Evolutionary conservation across 2,329 filamentous ascomycete genomes (phyloP).

Genomic region (Trichophyton equinum): DNA sequence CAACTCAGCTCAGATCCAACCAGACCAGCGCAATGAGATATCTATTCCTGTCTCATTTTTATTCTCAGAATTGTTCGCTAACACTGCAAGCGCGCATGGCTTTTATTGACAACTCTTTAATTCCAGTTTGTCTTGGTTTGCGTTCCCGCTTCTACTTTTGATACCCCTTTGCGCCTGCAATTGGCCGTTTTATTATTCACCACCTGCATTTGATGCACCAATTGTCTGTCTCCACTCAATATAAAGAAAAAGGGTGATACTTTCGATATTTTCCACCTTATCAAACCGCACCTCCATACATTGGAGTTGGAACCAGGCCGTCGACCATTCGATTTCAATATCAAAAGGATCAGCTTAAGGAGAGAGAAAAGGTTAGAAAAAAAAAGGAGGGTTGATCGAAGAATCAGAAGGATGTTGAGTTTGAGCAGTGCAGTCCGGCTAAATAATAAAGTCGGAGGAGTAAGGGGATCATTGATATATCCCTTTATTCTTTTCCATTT

Average conservation of each 20-base stretch:
- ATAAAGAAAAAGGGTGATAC: neutral
- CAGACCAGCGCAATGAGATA: neutral
- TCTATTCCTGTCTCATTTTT: neutral
- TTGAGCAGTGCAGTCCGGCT: neutral
- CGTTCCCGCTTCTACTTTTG: neutral
- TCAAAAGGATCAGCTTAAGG: neutral
- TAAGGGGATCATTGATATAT: conserved; percentile 8
- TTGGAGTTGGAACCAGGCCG: neutral
- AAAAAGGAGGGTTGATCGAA: neutral
- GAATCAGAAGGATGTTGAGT: neutral
- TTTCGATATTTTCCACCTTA: neutral
- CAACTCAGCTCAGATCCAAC: neutral
- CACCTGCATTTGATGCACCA: neutral
- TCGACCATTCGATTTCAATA: neutral
- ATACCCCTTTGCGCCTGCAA: neutral
- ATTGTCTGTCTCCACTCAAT: neutral
- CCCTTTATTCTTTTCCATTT: conserved; percentile 12
- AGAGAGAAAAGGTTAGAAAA: neutral
- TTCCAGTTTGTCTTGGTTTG: neutral
- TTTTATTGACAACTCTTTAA: neutral
- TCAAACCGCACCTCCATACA: neutral
- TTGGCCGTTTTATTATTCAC: neutral
- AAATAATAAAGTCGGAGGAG: neutral
- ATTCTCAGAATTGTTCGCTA: neutral
- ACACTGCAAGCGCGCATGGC: neutral